Conservation (phyloP, 129 eudicot species). For the Heracleum sosnowskyi region DNA sequence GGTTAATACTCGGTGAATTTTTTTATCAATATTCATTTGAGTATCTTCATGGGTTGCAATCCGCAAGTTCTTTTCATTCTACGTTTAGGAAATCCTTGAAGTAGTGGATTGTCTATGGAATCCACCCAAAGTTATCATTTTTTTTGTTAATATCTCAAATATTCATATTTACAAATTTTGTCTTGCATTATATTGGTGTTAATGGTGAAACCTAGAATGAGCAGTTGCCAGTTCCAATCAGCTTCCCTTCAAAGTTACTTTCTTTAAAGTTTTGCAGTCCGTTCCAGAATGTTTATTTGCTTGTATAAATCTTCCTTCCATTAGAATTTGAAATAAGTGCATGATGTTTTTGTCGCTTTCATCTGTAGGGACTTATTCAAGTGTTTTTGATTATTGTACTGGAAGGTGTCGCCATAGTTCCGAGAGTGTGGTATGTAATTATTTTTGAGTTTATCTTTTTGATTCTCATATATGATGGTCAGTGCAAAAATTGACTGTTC, state of each 20-base stretch:
- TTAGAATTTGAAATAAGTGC: neutral
- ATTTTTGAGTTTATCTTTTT: neutral
- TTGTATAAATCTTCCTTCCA: neutral
- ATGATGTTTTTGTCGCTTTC: neutral
- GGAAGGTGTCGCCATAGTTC: constrained; percentile 98
- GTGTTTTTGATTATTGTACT: constrained; percentile 75
- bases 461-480: neutral
- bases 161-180: too few species aligned
- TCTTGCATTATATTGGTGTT: neutral
- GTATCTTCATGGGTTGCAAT: too few species aligned
- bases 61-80: too few species aligned
- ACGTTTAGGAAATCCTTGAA: too few species aligned
- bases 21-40: too few species aligned
- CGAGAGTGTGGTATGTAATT: constrained; percentile 58
- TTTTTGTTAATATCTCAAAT: too few species aligned
- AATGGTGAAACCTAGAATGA: neutral
- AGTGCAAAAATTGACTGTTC: neutral
- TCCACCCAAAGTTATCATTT: too few species aligned
- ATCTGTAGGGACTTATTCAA: constrained; percentile 58
- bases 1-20: too few species aligned
- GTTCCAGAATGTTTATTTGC: neutral
- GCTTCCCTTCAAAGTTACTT: too few species aligned
- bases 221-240: neutral
- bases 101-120: too few species aligned
- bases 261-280: too few species aligned